These are phyloP conservation scores for Pachyrhizus erosus DNA, from an alignment of 306 rosid species.

Conservation along the genomic window DNA sequence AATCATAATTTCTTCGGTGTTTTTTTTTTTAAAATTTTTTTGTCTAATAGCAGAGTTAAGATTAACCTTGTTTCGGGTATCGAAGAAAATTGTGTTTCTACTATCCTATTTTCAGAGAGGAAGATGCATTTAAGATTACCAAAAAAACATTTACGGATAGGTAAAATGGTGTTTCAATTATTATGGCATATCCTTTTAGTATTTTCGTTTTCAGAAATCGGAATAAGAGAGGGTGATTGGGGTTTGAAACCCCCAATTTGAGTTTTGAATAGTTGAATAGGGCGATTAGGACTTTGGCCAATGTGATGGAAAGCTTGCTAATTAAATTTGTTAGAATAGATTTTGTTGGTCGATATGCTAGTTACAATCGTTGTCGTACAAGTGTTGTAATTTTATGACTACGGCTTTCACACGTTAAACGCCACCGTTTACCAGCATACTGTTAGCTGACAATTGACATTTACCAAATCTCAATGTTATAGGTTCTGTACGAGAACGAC, in stretches of 20 bases:
- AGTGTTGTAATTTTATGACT: not conserved
- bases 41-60: not conserved
- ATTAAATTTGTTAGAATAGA: not conserved
- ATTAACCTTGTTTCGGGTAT: not conserved
- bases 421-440: not conserved
- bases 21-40: too few relatives aligned
- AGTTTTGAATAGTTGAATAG: conserved; percentile 7
- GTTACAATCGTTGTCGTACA: conserved; percentile 16
- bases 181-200: not conserved
- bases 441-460: not conserved
- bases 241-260: not conserved
- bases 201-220: not conserved
- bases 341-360: conserved; percentile 4
- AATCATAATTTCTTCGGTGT: not conserved
- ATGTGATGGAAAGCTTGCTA: not conserved
- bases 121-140: not conserved
- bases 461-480: conserved; percentile 9
- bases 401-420: conserved; percentile 16
- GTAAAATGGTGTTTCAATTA: not conserved
- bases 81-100: not conserved
- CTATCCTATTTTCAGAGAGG: not conserved
- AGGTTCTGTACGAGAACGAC: not conserved
- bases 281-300: not conserved
- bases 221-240: not conserved
- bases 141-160: not conserved